phyloP scores from a whole-genome alignment of 2,329 filamentous ascomycete genomes.

The Pezicula rhizophila region DNA sequence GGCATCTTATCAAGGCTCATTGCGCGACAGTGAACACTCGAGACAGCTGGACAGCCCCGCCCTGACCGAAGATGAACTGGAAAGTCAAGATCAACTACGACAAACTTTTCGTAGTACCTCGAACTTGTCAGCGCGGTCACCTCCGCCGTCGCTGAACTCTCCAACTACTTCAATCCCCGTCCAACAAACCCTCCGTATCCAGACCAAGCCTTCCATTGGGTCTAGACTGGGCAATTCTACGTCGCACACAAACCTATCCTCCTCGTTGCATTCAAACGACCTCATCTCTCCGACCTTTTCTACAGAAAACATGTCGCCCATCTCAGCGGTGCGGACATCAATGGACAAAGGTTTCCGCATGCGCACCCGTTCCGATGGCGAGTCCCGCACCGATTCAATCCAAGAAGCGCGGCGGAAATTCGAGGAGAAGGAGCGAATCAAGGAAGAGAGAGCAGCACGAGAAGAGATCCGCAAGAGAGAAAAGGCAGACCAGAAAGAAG shows the following conservation, averaged over 20 bases:
- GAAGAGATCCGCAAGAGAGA: slow-evolving; percentile 53
- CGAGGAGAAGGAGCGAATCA: slow-evolving; percentile 53
- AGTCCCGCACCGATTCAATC: slow-evolving; percentile 52
- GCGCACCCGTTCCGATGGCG: slow-evolving; percentile 54
- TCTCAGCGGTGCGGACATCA: slow-evolving; percentile 51
- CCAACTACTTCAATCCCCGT: slow-evolving; percentile 11
- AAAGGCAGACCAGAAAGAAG: slow-evolving; percentile 51
- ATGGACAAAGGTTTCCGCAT: slow-evolving; percentile 55
- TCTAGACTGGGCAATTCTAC: slow-evolving; percentile 21
- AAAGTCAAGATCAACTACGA: slow-evolving; percentile 16
- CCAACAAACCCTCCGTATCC: slow-evolving; percentile 19
- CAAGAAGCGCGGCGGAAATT: slow-evolving; percentile 57
- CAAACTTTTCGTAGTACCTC: slow-evolving; percentile 20
- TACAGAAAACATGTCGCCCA: slow-evolving; percentile 26
- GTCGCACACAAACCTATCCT: slow-evolving; percentile 20
- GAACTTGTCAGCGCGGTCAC: slow-evolving; percentile 15
- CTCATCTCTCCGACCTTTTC: slow-evolving; percentile 13
- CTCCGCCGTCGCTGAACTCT: slow-evolving; percentile 12
- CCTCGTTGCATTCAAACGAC: slow-evolving; percentile 15
- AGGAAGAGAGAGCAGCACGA: slow-evolving; percentile 56
- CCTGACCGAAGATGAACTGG: slow-evolving; percentile 22
- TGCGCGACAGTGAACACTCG: slow-evolving; percentile 45
- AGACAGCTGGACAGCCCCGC: slow-evolving; percentile 31
- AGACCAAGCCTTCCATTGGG: slow-evolving; percentile 19
- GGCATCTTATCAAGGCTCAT: slow-evolving; percentile 48